Evolutionary conservation across 2,329 filamentous ascomycete genomes (phyloP).

Genomic region (Beauveria sp.): DNA sequence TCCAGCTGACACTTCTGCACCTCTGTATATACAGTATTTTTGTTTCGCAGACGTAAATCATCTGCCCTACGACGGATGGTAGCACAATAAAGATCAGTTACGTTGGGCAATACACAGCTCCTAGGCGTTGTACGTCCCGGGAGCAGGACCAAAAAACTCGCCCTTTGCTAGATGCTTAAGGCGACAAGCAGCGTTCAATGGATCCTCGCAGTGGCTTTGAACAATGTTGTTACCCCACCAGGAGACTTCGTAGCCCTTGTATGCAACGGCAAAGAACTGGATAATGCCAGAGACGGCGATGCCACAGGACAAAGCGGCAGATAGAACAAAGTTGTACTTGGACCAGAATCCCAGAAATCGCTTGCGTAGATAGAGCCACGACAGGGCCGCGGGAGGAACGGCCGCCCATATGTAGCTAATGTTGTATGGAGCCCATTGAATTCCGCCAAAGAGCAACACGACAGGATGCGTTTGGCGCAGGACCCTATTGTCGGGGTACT

Average conservation of each 20-base stretch:
- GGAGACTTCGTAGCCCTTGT: constrained; percentile 27
- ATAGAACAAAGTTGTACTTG: constrained; percentile 35
- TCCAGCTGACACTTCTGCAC: too few relatives aligned
- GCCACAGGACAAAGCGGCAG: constrained; percentile 32
- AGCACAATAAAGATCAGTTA: too few relatives aligned
- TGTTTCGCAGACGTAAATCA: too few relatives aligned
- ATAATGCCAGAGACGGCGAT: constrained; percentile 34
- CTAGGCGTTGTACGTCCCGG: constrained; percentile 10
- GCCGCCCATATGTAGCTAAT: constrained; percentile 38
- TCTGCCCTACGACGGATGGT: too few relatives aligned
- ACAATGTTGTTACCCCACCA: constrained; percentile 33
- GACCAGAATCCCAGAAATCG: constrained; percentile 41
- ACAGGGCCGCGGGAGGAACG: constrained; percentile 38
- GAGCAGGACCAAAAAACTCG: constrained; percentile 21
- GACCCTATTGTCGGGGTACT: constrained; percentile 23
- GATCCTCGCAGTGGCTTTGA: constrained; percentile 30
- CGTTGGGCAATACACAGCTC: too few relatives aligned
- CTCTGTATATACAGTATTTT: too few relatives aligned
- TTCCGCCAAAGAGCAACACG: constrained; percentile 30
- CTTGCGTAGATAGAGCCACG: constrained; percentile 39
- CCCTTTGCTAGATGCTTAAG: constrained; percentile 14
- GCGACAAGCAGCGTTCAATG: constrained; percentile 16
- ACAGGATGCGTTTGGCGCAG: constrained; percentile 35
- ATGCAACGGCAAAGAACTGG: constrained; percentile 36
- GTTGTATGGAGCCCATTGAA: constrained; percentile 37